Conservation (phyloP, 352 stramenopile species). For the Thraustotheca clavata region DNA sequence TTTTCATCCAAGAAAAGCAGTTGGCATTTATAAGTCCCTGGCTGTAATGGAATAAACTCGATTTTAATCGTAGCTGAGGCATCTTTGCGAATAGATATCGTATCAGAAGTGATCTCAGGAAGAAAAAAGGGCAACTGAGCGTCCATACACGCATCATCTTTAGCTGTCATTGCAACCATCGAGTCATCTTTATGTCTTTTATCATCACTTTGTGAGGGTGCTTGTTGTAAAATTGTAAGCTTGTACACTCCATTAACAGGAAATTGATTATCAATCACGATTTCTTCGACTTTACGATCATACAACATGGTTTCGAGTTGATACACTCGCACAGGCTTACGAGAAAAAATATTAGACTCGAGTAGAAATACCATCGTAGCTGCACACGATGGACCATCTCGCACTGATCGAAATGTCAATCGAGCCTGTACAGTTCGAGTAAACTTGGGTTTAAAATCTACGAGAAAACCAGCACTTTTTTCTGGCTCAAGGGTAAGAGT, state of each 20-base stretch:
- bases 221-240: constrained; percentile 56
- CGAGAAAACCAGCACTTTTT: constrained; percentile 59
- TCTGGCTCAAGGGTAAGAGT: constrained; percentile 69
- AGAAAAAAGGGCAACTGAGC: constrained; percentile 68
- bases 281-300: constrained; percentile 64
- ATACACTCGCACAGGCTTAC: constrained; percentile 72
- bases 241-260: constrained; percentile 55
- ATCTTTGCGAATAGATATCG: constrained; percentile 44
- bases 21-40: constrained; percentile 85
- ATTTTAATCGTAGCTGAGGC: constrained; percentile 61
- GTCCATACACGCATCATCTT: constrained; percentile 54
- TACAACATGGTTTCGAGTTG: constrained; percentile 72
- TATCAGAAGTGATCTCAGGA: constrained; percentile 37
- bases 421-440: constrained; percentile 75
- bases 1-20: constrained; percentile 88
- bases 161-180: constrained; percentile 28
- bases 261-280: constrained; percentile 86
- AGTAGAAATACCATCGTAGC: constrained; percentile 89
- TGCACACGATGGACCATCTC: constrained; percentile 27
- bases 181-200: neutral
- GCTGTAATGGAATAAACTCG: constrained; percentile 82
- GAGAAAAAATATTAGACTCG: constrained; percentile 66
- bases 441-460: constrained; percentile 80
- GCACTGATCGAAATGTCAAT: constrained; percentile 80
- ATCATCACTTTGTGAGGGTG: neutral